Evolutionary conservation across 441 rosid species (phyloP).

Genomic region (Adansonia grandidieri): DNA sequence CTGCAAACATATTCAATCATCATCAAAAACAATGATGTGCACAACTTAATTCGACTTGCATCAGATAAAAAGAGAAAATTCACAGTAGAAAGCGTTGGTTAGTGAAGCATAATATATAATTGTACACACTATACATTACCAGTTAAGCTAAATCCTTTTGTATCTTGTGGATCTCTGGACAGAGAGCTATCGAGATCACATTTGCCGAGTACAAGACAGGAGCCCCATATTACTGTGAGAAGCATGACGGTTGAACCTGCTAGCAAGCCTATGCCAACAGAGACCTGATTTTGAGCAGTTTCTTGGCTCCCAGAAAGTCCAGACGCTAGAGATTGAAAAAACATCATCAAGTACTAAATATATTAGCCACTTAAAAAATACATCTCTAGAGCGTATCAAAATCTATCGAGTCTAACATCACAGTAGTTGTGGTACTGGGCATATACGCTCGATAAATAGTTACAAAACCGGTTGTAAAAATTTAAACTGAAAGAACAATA

Average conservation of each 20-base stretch:
- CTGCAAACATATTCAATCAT: conserved; percentile 40
- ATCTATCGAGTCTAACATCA: not conserved
- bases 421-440: not conserved
- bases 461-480: not conserved
- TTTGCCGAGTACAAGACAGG: conserved; percentile 81
- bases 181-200: conserved; percentile 60
- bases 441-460: not conserved
- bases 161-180: conserved; percentile 55
- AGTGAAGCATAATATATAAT: not conserved
- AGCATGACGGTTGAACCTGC: conserved; percentile 97
- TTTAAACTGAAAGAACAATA: not conserved
- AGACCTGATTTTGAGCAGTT: conserved; percentile 87
- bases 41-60: not conserved
- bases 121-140: conserved; percentile 38
- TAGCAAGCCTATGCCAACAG: conserved; percentile 92
- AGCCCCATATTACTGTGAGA: conserved; percentile 88
- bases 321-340: conserved; percentile 53
- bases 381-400: not conserved
- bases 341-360: not conserved
- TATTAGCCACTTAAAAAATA: not conserved
- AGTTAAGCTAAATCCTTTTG: conserved; percentile 58
- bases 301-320: conserved; percentile 77
- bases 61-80: not conserved
- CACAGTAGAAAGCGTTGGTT: not conserved
- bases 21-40: not conserved